Base-by-base conservation (phyloP, 2,329 filamentous ascomycete species). In the Rutstroemia sp. region DNA sequence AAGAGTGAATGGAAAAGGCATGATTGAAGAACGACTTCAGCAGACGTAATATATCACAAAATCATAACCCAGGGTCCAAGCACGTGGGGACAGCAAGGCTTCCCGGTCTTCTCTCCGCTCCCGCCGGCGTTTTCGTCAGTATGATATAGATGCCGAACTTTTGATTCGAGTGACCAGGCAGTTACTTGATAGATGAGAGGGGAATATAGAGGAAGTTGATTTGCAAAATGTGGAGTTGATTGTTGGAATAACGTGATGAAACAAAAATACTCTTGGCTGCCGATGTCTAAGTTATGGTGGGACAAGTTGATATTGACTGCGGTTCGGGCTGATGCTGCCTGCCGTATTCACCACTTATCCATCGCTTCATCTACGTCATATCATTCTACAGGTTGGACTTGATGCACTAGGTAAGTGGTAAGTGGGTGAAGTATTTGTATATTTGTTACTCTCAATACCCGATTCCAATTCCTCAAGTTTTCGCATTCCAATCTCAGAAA, bases 1-100 rank as follows among this genome's bases (percentile, higher is more conserved):
- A 34, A 97, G 82, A 10, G 82, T 75, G 68, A 96, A 96, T 12
- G 88, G 87, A 69, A 89, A 97, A 34, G 92, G 92, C 94, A 97
- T 97, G 48, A 16, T 37, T 38, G 17, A 10, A 39, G 39, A 14
- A 34, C 30, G 10, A 34, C 30, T 12, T 21, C 3, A 8, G 48
- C 3, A 21, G 17, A 14, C 12, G n/a, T 3, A 21, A 12, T 7
- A 10, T 45, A 23, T 45, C 12, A 21, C 19, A 45, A 45, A 45
- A 45, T 45, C 42, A 45, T 45, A 21, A 23, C 42, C 42, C 4
- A 14, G 8, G 21, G 10, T 21, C 12, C 39, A 42, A 19, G 17
- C 39, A 42, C 39, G 39, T 42, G 39, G 17, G 17, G 16, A n/a
- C 17, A 19, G 39, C 39, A 17, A 17, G 4, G 2, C 17, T 8